phyloP scores from a whole-genome alignment of 805 yeast genomes.

The Nakazawaea molendinolei region DNA sequence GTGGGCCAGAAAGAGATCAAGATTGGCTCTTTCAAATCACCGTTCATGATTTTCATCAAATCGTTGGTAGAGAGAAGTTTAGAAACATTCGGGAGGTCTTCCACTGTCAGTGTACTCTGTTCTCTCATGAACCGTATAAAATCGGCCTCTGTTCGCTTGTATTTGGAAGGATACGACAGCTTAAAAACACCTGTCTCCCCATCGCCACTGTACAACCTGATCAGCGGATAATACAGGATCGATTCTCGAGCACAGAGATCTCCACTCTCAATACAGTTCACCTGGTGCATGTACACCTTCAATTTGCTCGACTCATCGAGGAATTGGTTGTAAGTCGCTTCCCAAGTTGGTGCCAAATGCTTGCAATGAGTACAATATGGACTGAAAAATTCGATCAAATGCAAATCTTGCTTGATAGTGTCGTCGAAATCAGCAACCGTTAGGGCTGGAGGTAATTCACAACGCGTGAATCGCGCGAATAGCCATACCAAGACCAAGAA shows the following conservation, averaged over 20 bases:
- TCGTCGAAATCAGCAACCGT: constrained; percentile 43
- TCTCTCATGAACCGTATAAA: constrained; percentile 48
- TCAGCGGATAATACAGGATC: constrained; percentile 60
- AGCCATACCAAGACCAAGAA: too few relatives aligned
- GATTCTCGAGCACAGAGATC: constrained; percentile 73
- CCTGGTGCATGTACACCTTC: constrained; percentile 59
- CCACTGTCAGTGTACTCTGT: constrained; percentile 25
- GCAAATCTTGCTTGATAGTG: constrained; percentile 44
- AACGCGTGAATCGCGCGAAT: too few relatives aligned
- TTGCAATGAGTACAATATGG: constrained; percentile 87
- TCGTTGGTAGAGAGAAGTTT: constrained; percentile 27
- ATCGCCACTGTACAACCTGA: constrained; percentile 62
- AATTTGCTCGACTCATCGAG: constrained; percentile 35
- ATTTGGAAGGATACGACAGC: constrained; percentile 40
- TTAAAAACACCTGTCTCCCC: constrained; percentile 31
- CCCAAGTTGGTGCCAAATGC: constrained; percentile 78
- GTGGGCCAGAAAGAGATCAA: constrained; percentile 66
- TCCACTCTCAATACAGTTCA: constrained; percentile 81
- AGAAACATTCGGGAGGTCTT: constrained; percentile 4
- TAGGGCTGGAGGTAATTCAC: constrained; percentile 43
- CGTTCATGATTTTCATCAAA: constrained; percentile 43
- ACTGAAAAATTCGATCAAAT: constrained; percentile 82
- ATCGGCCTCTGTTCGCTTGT: constrained; percentile 40
- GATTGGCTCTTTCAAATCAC: constrained; percentile 41
- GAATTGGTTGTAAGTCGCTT: constrained; percentile 47